Conservation (phyloP, 192 early-diverging fungal species). For the Cladochytrium replicatum region DNA sequence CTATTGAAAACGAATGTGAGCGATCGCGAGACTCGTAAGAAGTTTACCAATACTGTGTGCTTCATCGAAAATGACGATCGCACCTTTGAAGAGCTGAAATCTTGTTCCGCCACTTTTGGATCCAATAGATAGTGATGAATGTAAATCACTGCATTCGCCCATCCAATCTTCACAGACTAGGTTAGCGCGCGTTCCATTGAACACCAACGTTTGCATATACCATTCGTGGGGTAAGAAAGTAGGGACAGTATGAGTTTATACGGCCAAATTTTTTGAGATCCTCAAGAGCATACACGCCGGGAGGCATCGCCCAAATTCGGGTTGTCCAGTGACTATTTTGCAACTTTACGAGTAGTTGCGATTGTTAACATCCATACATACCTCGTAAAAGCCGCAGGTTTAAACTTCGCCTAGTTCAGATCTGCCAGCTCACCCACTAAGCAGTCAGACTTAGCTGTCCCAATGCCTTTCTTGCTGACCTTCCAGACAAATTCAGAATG, state of each 20-base stretch:
- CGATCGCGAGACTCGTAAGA: neutral
- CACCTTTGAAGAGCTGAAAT: slow-evolving; percentile 86
- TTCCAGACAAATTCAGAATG: no score
- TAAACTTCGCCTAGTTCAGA: slow-evolving; percentile 37
- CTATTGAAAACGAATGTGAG: slow-evolving; percentile 28
- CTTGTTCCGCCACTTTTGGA: slow-evolving; percentile 96
- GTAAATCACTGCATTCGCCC: slow-evolving; percentile 96
- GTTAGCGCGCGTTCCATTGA: no score
- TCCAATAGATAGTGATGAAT: slow-evolving; percentile 98
- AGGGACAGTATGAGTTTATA: slow-evolving; percentile 77
- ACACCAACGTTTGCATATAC: slow-evolving; percentile 33
- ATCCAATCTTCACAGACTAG: slow-evolving; percentile 58
- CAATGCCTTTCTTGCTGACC: slow-evolving; percentile 79
- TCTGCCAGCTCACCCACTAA: slow-evolving; percentile 78
- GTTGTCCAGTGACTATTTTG: slow-evolving; percentile 51
- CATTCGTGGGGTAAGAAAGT: slow-evolving; percentile 81
- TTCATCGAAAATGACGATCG: slow-evolving; percentile 98
- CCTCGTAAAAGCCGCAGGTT: slow-evolving; percentile 75
- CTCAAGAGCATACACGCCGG: slow-evolving; percentile 94
- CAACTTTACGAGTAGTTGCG: slow-evolving; percentile 17
- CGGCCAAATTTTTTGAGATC: slow-evolving; percentile 76
- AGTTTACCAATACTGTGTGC: slow-evolving; percentile 91
- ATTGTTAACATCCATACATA: slow-evolving; percentile 22
- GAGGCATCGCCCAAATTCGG: slow-evolving; percentile 51
- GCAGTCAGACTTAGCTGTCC: slow-evolving; percentile 81